These are phyloP conservation scores for Sordariomycetes sp. DNA, from an alignment of 2,329 filamentous ascomycete genomes.

Conservation along the genomic window DNA sequence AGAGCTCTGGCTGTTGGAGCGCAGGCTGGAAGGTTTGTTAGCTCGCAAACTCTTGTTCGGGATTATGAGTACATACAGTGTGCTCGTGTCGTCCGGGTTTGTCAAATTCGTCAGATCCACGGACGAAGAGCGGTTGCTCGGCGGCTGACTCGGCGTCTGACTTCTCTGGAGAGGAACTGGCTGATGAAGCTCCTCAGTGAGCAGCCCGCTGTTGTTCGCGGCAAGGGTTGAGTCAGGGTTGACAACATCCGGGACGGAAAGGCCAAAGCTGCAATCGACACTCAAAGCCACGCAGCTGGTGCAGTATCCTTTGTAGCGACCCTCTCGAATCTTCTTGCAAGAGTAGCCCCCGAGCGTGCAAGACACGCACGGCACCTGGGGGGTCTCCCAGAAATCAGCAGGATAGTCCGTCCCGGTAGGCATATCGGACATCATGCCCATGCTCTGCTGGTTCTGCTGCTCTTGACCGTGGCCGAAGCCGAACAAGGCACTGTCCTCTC, in stretches of 20 bases:
- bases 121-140: constrained; percentile 7
- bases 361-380: constrained; percentile 39
- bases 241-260: too few species aligned
- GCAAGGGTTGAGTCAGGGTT: constrained; percentile 35
- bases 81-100: constrained; percentile 9
- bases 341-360: constrained; percentile 44
- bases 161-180: constrained; percentile 23
- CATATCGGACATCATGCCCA: constrained; percentile 1
- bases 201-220: too few species aligned
- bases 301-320: constrained; percentile 50
- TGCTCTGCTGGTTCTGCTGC: too few species aligned
- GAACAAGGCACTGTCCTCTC: constrained; percentile 15
- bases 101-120: constrained; percentile 16
- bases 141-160: constrained; percentile 13
- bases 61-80: too few species aligned
- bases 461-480: too few species aligned
- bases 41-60: too few species aligned
- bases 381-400: constrained; percentile 28
- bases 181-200: constrained; percentile 30
- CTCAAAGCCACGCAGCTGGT: constrained; percentile 53
- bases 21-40: too few species aligned
- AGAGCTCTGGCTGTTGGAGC: background rate
- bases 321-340: constrained; percentile 52
- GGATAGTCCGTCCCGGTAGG: background rate
- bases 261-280: constrained; percentile 49